Evolutionary conservation across 169 alveolate species (phyloP).

Genomic region (Eimeria zaria): DNA sequence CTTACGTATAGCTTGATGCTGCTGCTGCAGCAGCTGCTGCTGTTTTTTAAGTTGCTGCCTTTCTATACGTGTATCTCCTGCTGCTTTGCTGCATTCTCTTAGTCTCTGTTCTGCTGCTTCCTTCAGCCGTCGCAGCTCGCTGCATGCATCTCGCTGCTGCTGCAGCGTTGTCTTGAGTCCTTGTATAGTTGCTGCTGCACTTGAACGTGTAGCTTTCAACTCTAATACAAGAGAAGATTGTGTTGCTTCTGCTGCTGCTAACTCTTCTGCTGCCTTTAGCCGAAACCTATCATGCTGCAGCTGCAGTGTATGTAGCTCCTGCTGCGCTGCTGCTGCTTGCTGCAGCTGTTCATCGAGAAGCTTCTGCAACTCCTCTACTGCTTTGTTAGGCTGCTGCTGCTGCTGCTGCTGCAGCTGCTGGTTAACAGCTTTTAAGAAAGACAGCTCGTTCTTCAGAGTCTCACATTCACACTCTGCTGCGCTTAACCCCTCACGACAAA

Average conservation of each 20-base stretch:
- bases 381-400: background rate
- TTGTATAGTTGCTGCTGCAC: background rate
- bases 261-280: background rate
- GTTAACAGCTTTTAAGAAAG: conserved; percentile 18
- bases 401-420: background rate
- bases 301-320: background rate
- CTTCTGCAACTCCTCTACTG: conserved; percentile 15
- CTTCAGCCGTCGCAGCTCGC: conserved; percentile 8
- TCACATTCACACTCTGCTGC: conserved; percentile 17
- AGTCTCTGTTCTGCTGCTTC: conserved; percentile 44
- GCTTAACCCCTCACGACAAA: background rate
- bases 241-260: conserved; percentile 52
- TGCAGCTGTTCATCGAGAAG: background rate
- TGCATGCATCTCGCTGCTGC: conserved; percentile 3
- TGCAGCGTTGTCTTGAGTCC: background rate
- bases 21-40: conserved; percentile 10
- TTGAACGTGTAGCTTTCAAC: background rate
- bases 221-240: background rate
- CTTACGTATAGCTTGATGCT: conserved; percentile 29
- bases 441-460: conserved; percentile 6
- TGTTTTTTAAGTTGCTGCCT: conserved; percentile 1
- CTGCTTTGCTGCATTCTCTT: conserved; percentile 42
- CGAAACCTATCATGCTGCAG: background rate
- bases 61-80: background rate
- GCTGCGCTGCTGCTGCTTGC: background rate